Evolutionary conservation across 2,329 filamentous ascomycete genomes (phyloP).

Genomic region (Phoma sp.): DNA sequence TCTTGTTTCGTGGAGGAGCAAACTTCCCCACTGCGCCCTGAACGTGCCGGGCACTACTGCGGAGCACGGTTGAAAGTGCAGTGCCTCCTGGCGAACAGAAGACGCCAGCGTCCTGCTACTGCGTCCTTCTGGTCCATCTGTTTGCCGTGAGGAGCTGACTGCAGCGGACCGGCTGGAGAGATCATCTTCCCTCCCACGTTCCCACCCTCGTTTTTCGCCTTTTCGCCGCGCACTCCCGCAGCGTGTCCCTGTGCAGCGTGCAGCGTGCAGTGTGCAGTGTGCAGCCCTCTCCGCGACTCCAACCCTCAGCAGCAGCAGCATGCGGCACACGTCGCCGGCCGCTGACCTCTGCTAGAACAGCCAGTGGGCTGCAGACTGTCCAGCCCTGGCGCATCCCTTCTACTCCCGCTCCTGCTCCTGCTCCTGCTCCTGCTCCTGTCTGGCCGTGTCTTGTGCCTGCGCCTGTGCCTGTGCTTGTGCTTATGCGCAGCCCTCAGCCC

Average conservation of each 20-base stretch:
- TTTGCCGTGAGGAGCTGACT: slow-evolving; percentile 29
- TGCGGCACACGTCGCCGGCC: slow-evolving; percentile 25
- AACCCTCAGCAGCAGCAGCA: slow-evolving; percentile 25
- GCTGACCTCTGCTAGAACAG: slow-evolving; percentile 25
- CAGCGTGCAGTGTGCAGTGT: background rate
- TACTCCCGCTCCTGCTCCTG: no score
- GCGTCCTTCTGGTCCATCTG: slow-evolving; percentile 15
- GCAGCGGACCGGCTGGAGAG: slow-evolving; percentile 23
- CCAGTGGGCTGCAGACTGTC: slow-evolving; percentile 14
- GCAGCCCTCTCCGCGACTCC: slow-evolving; percentile 18
- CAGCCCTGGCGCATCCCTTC: background rate
- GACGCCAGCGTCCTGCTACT: slow-evolving; percentile 18
- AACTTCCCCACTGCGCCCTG: slow-evolving; percentile 27
- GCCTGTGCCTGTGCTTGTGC: slow-evolving; percentile 23
- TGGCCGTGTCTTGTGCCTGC: slow-evolving; percentile 30
- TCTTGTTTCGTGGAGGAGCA: slow-evolving; percentile 21
- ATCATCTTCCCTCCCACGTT: background rate
- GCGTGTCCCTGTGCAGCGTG: background rate
- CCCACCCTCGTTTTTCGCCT: background rate
- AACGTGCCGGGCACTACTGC: slow-evolving; percentile 33
- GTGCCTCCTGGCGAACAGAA: slow-evolving; percentile 31
- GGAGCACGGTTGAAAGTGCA: slow-evolving; percentile 16
- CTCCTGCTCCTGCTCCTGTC: background rate
- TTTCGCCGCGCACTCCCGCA: slow-evolving; percentile 16
- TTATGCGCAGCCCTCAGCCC: slow-evolving; percentile 36